Conservation (phyloP, 2,329 filamentous ascomycete species). For the Amphichorda felina region DNA sequence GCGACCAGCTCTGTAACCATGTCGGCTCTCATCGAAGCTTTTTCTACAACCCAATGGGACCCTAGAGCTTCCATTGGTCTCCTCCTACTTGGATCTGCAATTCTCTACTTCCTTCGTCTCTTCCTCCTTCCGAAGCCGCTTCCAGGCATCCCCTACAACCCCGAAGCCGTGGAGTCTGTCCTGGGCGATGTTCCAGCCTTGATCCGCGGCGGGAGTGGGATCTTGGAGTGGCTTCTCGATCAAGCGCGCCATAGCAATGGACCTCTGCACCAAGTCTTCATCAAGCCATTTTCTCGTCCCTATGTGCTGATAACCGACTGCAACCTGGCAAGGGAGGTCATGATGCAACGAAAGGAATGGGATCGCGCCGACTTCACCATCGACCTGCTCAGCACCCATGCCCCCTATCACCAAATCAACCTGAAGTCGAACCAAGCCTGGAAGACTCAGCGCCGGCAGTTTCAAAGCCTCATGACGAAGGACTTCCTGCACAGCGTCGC, state of each 20-base stretch:
- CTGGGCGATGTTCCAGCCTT: conserved; percentile 26
- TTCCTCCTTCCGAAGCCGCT: conserved; percentile 29
- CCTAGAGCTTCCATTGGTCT: too few relatives aligned
- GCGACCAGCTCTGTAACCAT: too few relatives aligned
- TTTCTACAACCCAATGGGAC: too few relatives aligned
- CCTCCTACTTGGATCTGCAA: too few relatives aligned
- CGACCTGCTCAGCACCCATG: conserved; percentile 18
- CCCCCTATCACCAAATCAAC: conserved; percentile 20
- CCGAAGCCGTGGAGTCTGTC: conserved; percentile 16
- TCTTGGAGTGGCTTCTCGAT: conserved; percentile 14
- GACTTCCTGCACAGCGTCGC: conserved; percentile 18
- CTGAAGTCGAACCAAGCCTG: conserved; percentile 16
- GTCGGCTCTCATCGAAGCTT: too few relatives aligned
- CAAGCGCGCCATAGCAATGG: conserved; percentile 17
- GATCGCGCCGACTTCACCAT: conserved; percentile 24
- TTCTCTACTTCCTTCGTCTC: too few relatives aligned
- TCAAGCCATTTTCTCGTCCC: conserved; percentile 27
- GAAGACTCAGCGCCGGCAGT: conserved; percentile 19
- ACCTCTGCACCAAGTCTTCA: conserved; percentile 34
- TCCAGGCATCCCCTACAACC: conserved; percentile 32
- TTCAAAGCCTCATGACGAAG: conserved; percentile 26
- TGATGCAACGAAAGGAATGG: conserved; percentile 31
- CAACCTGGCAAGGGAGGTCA: conserved; percentile 29
- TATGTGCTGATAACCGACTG: conserved; percentile 28
- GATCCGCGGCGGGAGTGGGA: conserved; percentile 2